These are phyloP conservation scores for Cerrena zonata DNA, from an alignment of 1,284 basidiomycete species.

Conservation along the genomic window DNA sequence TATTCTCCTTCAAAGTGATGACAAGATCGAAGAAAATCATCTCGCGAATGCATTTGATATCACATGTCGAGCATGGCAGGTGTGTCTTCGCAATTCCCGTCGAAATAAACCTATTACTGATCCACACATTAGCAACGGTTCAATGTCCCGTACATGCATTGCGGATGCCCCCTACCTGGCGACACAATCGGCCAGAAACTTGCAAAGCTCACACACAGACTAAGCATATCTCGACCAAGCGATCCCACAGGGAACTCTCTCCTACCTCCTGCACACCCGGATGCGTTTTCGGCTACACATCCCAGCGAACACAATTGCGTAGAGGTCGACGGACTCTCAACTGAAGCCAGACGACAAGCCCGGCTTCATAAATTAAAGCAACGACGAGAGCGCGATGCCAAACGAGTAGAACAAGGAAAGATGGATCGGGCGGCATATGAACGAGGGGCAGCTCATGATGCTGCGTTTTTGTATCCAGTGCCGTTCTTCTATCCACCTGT, in stretches of 20 bases:
- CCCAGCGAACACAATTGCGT: slow-evolving; percentile 31
- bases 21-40: slow-evolving; percentile 28
- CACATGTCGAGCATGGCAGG: slow-evolving; percentile 30
- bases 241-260: background rate
- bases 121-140: slow-evolving; percentile 19
- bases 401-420: slow-evolving; percentile 10
- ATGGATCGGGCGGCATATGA: slow-evolving; percentile 11
- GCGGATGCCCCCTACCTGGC: slow-evolving; percentile 1
- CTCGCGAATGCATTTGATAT: slow-evolving; percentile 32
- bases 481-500: slow-evolving; percentile 10
- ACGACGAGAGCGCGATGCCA: slow-evolving; percentile 15
- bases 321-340: background rate
- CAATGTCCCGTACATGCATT: slow-evolving; percentile 5
- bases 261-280: slow-evolving; percentile 24
- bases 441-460: slow-evolving; percentile 8
- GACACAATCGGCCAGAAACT: background rate
- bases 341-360: background rate
- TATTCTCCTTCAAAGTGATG: slow-evolving; percentile 18
- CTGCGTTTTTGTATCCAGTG: slow-evolving; percentile 17
- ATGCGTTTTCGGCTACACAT: slow-evolving; percentile 28
- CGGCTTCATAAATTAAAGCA: slow-evolving; percentile 12
- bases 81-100: slow-evolving; percentile 8
- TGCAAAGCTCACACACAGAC: background rate
- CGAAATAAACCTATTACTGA: background rate
- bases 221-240: background rate